Conservation (phyloP, 345 rosid species). For the Salix purpurea region DNA sequence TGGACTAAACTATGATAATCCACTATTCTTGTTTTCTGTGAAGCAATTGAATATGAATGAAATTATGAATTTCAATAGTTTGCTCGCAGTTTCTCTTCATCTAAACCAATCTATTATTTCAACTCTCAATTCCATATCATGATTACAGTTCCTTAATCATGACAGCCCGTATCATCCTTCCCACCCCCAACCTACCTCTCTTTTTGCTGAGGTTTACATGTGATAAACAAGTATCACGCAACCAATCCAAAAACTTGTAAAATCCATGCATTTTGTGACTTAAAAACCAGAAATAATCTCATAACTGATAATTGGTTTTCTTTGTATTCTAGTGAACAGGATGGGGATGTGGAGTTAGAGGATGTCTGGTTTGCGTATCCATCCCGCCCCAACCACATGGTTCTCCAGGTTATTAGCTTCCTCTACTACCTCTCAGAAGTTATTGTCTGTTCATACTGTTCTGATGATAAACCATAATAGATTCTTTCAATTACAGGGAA, state of each 20-base stretch:
- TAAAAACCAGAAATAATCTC: not conserved
- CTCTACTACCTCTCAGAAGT: not conserved
- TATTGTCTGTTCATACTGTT: not conserved
- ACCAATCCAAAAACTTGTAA: not conserved
- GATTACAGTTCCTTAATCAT: too few species aligned
- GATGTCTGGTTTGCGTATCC: slow-evolving; percentile 98
- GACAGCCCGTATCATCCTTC: too few species aligned
- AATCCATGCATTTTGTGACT: not conserved
- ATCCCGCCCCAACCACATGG: slow-evolving; percentile 87
- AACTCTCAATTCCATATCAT: too few species aligned
- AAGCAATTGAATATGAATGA: too few species aligned
- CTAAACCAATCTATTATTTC: too few species aligned
- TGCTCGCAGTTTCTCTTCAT: too few species aligned
- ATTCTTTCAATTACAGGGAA: slow-evolving; percentile 53
- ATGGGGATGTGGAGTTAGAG: slow-evolving; percentile 80
- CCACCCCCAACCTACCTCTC: too few species aligned
- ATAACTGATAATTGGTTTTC: not conserved
- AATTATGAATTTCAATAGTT: too few species aligned
- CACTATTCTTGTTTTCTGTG: too few species aligned
- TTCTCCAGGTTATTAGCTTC: slow-evolving; percentile 61
- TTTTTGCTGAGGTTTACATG: too few species aligned
- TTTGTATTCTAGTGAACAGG: slow-evolving; percentile 46
- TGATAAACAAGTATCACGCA: not conserved
- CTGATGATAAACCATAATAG: not conserved
- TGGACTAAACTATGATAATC: too few species aligned